Evolutionary conservation across 2,329 filamentous ascomycete genomes (phyloP), one percentile per base, ranked within the genome.

Genomic region (Trichoderma brevicompactum): DNA sequence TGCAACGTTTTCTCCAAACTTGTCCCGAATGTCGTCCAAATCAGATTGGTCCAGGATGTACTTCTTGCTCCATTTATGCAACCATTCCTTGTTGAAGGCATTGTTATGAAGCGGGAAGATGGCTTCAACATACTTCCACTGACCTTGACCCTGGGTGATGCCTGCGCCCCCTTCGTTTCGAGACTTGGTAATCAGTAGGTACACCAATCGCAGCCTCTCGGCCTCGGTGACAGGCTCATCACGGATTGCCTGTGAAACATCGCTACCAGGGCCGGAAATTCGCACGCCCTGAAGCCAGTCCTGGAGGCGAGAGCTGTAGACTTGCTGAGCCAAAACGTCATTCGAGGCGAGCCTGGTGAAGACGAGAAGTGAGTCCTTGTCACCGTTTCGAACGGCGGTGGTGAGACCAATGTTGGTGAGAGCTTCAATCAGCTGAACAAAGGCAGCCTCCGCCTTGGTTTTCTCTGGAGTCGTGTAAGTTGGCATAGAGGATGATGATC

Each of bases 251-350:
- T 87, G 82, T 54, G 85, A 80, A 17, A 92, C 87, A 70, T 96
- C 88, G 73, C 88, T 89, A 64, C 88, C 85, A 0, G 94, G 94
- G 41, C 92, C 88, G 19, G 87, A 85, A 56, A 91, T 85, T 68
- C 92, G 89, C 63, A 97, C 90, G 60, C 94, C 93, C 75, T 95
- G 90, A 40, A 98, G 87, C 92, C 94, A 99, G 79, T 98, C 95
- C 74, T 93, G 91, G 17, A 97, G 89, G 69, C 95, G 88, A 64
- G 91, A 92, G 69, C 92, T 87, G 77, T 97, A 96, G 56, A 97
- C 86, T 72, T 96, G 92, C 69, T 89, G 87, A 66, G 86, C 86
- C 66, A 99, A 83, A 69, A 93, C 87, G 71, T 88, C 83, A 68
- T 90, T 84, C 23, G 92, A 93, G 41, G 90, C 88, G 48, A 96